Evolutionary conservation across 208 protist genomes (phyloP).

Genomic region (Trypanosoma melophagium): DNA sequence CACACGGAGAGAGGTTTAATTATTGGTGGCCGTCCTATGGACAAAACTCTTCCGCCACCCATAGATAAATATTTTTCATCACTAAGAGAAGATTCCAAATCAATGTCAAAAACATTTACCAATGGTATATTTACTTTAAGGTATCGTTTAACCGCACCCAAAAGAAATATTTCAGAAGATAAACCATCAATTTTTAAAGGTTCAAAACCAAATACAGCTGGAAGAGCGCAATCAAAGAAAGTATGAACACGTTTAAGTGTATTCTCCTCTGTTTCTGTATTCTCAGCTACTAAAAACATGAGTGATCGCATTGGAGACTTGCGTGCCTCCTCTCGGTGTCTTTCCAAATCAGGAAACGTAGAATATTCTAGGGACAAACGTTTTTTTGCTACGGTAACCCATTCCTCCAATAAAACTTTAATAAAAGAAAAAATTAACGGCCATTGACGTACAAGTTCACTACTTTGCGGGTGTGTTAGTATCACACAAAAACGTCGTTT

Average conservation of each 20-base stretch:
- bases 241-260: conserved; percentile 24
- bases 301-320: conserved; percentile 55
- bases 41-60: conserved; percentile 6
- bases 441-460: conserved; percentile 58
- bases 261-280: conserved; percentile 25
- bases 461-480: conserved; percentile 55
- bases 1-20: conserved; percentile 61
- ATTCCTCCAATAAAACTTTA: conserved; percentile 45
- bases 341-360: conserved; percentile 56
- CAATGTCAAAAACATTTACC: conserved; percentile 10
- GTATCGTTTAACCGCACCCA: conserved; percentile 8
- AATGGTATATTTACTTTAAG: conserved; percentile 9
- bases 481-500: conserved; percentile 73
- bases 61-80: conserved; percentile 4
- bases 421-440: conserved; percentile 35
- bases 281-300: conserved; percentile 36
- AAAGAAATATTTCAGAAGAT: background rate
- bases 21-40: conserved; percentile 2
- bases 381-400: conserved; percentile 30
- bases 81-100: conserved; percentile 1
- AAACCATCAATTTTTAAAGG: conserved; percentile 3
- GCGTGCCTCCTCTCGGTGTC: conserved; percentile 56
- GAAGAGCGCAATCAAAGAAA: conserved; percentile 41
- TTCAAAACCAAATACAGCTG: conserved; percentile 27
- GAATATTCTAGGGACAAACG: conserved; percentile 63